These are phyloP conservation scores for Aspergillus candidus DNA, from an alignment of 2,329 filamentous ascomycete species.

Conservation along the genomic window DNA sequence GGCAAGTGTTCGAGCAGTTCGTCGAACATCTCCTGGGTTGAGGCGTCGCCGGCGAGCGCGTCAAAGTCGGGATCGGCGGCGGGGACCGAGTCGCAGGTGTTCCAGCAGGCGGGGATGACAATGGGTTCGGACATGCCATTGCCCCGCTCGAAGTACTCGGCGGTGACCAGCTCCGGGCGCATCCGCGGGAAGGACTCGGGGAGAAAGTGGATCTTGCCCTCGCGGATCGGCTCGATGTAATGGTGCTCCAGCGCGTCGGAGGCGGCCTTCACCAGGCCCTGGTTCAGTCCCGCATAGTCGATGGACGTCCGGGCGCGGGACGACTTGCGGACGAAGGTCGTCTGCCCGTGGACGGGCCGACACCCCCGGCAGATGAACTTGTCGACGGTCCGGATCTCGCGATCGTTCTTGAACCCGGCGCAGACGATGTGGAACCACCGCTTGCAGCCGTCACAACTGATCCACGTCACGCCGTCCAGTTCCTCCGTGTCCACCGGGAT, in stretches of 20 bases:
- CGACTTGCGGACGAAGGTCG: slow-evolving; percentile 63
- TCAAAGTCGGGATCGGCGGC: slow-evolving; percentile 21
- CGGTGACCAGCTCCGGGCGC: slow-evolving; percentile 57
- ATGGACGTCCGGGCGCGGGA: slow-evolving; percentile 59
- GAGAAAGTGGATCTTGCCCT: slow-evolving; percentile 56
- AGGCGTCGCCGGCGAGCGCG: slow-evolving; percentile 27
- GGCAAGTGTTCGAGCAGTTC: slow-evolving; percentile 29
- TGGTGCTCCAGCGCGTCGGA: slow-evolving; percentile 61
- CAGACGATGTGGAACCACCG: slow-evolving; percentile 64
- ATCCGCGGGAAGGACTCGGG: slow-evolving; percentile 59
- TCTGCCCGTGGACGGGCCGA: slow-evolving; percentile 55
- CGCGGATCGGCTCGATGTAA: slow-evolving; percentile 62
- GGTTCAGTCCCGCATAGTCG: slow-evolving; percentile 62
- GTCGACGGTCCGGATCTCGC: slow-evolving; percentile 60
- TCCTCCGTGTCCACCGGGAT: slow-evolving; percentile 47
- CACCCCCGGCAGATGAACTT: slow-evolving; percentile 61
- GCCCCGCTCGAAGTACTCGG: slow-evolving; percentile 58
- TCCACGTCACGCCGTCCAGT: slow-evolving; percentile 55
- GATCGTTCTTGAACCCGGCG: slow-evolving; percentile 59
- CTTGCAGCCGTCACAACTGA: slow-evolving; percentile 63
- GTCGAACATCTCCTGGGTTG: slow-evolving; percentile 38
- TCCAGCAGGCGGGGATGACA: slow-evolving; percentile 57
- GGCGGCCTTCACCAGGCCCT: slow-evolving; percentile 59
- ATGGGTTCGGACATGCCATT: slow-evolving; percentile 62
- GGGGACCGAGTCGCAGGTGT: slow-evolving; percentile 45